These are phyloP conservation scores for Meredithiella fracta DNA, from an alignment of 2,329 filamentous ascomycete genomes.

Conservation along the genomic window DNA sequence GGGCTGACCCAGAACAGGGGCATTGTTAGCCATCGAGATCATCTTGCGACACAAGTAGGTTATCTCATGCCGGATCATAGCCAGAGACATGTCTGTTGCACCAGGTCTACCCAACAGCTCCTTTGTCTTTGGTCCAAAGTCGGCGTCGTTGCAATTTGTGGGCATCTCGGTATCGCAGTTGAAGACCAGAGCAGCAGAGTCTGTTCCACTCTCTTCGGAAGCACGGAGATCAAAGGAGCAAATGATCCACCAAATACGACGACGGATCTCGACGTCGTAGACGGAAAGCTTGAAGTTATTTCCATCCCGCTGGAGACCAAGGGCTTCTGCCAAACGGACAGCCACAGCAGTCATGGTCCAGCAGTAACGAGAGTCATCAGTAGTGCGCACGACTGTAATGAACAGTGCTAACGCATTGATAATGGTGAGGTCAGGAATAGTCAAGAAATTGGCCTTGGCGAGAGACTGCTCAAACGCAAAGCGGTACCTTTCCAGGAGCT, in stretches of 20 bases:
- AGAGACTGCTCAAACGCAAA: constrained; percentile 41
- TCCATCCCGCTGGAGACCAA: constrained; percentile 44
- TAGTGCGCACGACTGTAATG: constrained; percentile 30
- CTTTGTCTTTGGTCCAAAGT: constrained; percentile 30
- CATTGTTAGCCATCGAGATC: constrained; percentile 15
- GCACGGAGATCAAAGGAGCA: constrained; percentile 38
- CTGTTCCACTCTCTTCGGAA: constrained; percentile 36
- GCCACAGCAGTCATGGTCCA: constrained; percentile 44
- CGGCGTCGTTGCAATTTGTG: constrained; percentile 33
- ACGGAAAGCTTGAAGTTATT: constrained; percentile 34
- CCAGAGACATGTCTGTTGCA: constrained; percentile 35
- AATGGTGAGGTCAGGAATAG: constrained; percentile 38
- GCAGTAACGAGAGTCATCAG: constrained; percentile 36
- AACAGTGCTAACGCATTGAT: constrained; percentile 44
- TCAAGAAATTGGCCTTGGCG: constrained; percentile 40
- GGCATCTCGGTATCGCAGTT: constrained; percentile 33
- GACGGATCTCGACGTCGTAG: constrained; percentile 43
- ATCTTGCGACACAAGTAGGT: constrained; percentile 16
- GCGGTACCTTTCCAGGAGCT: constrained; percentile 32
- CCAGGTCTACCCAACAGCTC: constrained; percentile 34
- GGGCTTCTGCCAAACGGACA: constrained; percentile 41
- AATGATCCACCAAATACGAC: constrained; percentile 46
- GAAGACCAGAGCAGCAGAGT: constrained; percentile 20
- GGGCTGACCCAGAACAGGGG: constrained; percentile 8
- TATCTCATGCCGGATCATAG: constrained; percentile 36